Evolutionary conservation across 2,329 filamentous ascomycete species (phyloP).

Genomic region (Dactylellina haptotyla): DNA sequence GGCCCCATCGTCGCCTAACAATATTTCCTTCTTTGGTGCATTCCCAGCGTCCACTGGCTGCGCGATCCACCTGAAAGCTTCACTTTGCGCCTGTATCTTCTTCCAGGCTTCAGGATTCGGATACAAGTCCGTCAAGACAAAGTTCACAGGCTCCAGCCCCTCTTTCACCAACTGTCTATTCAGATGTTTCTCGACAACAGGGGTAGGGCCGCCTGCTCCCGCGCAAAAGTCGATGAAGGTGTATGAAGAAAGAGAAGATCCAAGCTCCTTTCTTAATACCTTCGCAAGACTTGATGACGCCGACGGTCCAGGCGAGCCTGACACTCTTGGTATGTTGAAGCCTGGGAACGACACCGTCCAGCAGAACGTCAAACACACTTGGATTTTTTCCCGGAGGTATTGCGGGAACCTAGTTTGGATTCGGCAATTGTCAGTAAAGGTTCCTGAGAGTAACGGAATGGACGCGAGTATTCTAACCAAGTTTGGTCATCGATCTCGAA

Average conservation of each 20-base stretch:
- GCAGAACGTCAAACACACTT: slow-evolving; percentile 71
- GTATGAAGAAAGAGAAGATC: slow-evolving; percentile 65
- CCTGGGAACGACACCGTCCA: slow-evolving; percentile 69
- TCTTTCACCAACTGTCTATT: slow-evolving; percentile 62
- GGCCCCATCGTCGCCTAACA: slow-evolving; percentile 51
- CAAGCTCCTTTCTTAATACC: slow-evolving; percentile 67
- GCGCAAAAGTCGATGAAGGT: slow-evolving; percentile 80
- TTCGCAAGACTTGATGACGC: slow-evolving; percentile 70
- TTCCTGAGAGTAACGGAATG: slow-evolving; percentile 24
- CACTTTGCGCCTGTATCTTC: slow-evolving; percentile 65
- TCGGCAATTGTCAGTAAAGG: background rate
- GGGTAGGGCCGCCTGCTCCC: slow-evolving; percentile 77
- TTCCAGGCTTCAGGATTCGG: slow-evolving; percentile 73
- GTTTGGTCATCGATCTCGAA: slow-evolving; percentile 75
- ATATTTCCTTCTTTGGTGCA: slow-evolving; percentile 66
- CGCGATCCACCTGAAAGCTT: slow-evolving; percentile 69
- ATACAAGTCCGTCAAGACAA: slow-evolving; percentile 74
- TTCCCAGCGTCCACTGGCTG: slow-evolving; percentile 73
- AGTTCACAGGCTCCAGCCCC: slow-evolving; percentile 63
- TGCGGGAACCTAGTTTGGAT: slow-evolving; percentile 69
- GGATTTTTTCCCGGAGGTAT: slow-evolving; percentile 72
- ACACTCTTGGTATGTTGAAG: background rate
- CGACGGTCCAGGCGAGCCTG: slow-evolving; percentile 54
- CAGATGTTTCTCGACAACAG: slow-evolving; percentile 70
- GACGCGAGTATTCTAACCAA: slow-evolving; percentile 65